Evolutionary conservation across 768 basidiomycete species (phyloP).

Genomic region (Macrolepiota fuliginosa): DNA sequence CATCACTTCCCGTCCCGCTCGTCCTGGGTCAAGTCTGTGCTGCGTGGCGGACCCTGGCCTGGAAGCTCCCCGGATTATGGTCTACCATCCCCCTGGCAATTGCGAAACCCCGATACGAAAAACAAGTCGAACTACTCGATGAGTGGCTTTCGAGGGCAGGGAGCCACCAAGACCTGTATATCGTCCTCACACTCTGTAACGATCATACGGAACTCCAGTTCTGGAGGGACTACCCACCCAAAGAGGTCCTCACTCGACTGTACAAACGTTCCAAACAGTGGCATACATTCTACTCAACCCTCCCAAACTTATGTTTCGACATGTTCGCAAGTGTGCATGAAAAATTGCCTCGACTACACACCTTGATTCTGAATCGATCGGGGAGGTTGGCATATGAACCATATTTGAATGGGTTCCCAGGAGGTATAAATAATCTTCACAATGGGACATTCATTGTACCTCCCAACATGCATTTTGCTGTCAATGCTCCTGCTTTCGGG

Average conservation of each 20-base stretch:
- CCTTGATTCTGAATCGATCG: constrained; percentile 5
- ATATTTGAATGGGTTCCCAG: neutral
- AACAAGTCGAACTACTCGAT: constrained; percentile 3
- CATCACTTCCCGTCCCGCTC: constrained; percentile 3
- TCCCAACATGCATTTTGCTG: neutral
- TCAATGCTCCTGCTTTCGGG: neutral
- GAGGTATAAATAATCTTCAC: constrained; percentile 1
- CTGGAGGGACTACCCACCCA: constrained; percentile 9
- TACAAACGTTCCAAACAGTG: constrained; percentile 8
- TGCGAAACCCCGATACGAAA: neutral
- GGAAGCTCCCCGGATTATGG: constrained; percentile 6
- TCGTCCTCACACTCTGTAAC: constrained; percentile 4
- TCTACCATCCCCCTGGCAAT: constrained; percentile 9
- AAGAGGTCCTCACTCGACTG: neutral
- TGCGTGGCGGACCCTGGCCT: constrained; percentile 7
- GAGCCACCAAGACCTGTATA: constrained; percentile 1
- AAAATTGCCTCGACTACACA: constrained; percentile 1
- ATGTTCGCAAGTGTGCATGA: constrained; percentile 7
- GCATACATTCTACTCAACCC: constrained; percentile 12
- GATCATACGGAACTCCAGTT: constrained; percentile 6
- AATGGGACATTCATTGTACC: neutral
- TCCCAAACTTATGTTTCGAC: constrained; percentile 11
- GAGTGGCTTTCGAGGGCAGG: constrained; percentile 8
- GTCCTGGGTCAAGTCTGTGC: constrained; percentile 9
- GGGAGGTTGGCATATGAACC: constrained; percentile 2